Evolutionary conservation across 1,284 basidiomycete genomes (phyloP), one percentile per base, ranked within the genome.

Genomic region (Cryptococcus neoformans): DNA sequence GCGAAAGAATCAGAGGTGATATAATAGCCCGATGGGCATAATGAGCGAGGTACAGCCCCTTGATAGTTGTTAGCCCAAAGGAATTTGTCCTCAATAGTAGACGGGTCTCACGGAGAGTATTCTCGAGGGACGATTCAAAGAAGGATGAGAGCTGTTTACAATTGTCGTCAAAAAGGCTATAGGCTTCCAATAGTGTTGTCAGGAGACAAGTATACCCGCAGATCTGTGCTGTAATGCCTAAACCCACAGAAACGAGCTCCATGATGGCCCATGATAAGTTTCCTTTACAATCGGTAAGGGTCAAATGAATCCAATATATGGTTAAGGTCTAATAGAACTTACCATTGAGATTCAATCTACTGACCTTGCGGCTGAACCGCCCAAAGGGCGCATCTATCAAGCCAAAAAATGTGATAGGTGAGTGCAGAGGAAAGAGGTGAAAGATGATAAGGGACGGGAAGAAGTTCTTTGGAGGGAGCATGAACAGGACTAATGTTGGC

Each of bases 21-120:
- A 95, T 71, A 57, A 96, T 58, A 4, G 91, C 86, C 42, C 93
- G 87, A 75, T 95, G 92, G 51, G 83, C 63, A 75, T 96, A 96
- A 79, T 97, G 92, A 1, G 83, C 63, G 46, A 92, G 71, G 74
- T 83, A 95, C 52, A 88, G 79, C 0, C 74, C 62, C 14, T 75
- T 45, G 35, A 10, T 21, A 48, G 4, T 28, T n/a, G 42, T n/a
- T 11, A 16, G 37, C 6, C 42, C 28, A 38, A 12, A 50, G 28
- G 12, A 21, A 11, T 4, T 37, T n/a, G 39, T 16, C 37, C 36
- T 10, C 12, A 38, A 16, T 16, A 14, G 39, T 6, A 10, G 17
- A 40, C 12, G 37, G n/a, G 34, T 53, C 68, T 49, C 44, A 72
- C 70, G 7, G 83, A 79, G 49, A 92, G 81, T 35, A 90, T 62